Evolutionary conservation across 228 moss, liverwort and hornwort species (phyloP).

Genomic region (Sphagnum magellanicum): DNA sequence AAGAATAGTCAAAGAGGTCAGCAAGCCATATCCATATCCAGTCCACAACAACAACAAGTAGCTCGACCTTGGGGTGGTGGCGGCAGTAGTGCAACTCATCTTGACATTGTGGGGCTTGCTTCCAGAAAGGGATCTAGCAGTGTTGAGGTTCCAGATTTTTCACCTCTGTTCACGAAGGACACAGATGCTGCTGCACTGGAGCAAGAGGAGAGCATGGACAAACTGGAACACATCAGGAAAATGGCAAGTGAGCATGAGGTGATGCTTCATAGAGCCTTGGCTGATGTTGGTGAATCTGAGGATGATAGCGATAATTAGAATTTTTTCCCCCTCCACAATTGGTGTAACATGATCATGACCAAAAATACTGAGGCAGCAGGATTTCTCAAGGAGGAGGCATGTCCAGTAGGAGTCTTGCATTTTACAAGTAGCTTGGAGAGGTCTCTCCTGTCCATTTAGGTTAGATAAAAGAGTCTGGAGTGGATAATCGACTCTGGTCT

Average conservation of each 20-base stretch:
- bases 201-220: conserved; percentile 12
- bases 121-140: conserved; percentile 3
- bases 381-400: too few species aligned
- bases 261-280: conserved; percentile 11
- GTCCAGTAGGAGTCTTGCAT: too few species aligned
- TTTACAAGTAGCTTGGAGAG: too few species aligned
- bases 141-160: conserved; percentile 9
- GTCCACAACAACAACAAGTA: neutral
- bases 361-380: too few species aligned
- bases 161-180: neutral
- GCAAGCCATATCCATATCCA: conserved; percentile 4
- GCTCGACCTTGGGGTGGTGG: conserved; percentile 5
- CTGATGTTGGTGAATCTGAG: conserved; percentile 9
- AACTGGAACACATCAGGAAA: conserved; percentile 15
- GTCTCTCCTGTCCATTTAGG: too few species aligned
- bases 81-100: too few species aligned
- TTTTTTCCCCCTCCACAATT: too few species aligned
- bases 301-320: conserved; percentile 2
- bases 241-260: conserved; percentile 7
- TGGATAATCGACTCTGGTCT: too few species aligned
- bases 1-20: conserved; percentile 16
- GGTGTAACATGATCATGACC: too few species aligned
- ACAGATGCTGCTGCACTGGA: conserved; percentile 4
- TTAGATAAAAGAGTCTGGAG: too few species aligned
- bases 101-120: neutral